A percentile compares a stretch with the other conserved stretches of the same genome.
These are phyloP conservation scores for Linnemannia exigua DNA, from an alignment of 192 early-diverging fungal species.

Conservation along the genomic window DNA sequence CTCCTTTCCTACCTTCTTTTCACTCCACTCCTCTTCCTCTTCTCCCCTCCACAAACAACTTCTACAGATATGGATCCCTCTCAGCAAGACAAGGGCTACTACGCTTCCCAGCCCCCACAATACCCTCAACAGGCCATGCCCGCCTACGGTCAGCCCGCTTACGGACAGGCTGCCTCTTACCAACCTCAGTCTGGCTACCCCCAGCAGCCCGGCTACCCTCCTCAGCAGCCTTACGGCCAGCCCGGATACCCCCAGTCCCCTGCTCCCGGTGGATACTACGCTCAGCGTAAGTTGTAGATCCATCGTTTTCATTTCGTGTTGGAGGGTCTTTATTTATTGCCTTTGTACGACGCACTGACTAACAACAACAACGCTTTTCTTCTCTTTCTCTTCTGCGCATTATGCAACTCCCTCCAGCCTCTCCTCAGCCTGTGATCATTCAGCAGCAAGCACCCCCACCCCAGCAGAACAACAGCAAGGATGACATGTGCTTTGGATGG, in stretches of 20 bases:
- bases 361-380: neutral
- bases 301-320: neutral
- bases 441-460: constrained; percentile 42
- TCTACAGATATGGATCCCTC: constrained; percentile 9
- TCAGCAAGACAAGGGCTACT: constrained; percentile 51
- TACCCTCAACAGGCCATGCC: constrained; percentile 50
- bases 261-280: constrained; percentile 28
- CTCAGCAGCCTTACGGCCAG: constrained; percentile 25
- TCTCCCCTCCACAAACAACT: neutral
- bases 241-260: constrained; percentile 37
- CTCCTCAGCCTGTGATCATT: constrained; percentile 37
- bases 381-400: neutral
- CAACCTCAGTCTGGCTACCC: constrained; percentile 48
- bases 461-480: constrained; percentile 33
- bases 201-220: constrained; percentile 12
- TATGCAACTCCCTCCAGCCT: constrained; percentile 10
- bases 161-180: constrained; percentile 44
- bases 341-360: constrained; percentile 3
- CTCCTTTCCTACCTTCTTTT: constrained; percentile 1
- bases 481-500: constrained; percentile 45
- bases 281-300: constrained; percentile 27
- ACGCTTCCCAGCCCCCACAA: constrained; percentile 54
- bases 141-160: constrained; percentile 48
- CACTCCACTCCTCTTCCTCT: neutral
- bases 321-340: neutral